phyloP scores from a whole-genome alignment of 768 basidiomycete genomes.

The Tricholoma sp. region DNA sequence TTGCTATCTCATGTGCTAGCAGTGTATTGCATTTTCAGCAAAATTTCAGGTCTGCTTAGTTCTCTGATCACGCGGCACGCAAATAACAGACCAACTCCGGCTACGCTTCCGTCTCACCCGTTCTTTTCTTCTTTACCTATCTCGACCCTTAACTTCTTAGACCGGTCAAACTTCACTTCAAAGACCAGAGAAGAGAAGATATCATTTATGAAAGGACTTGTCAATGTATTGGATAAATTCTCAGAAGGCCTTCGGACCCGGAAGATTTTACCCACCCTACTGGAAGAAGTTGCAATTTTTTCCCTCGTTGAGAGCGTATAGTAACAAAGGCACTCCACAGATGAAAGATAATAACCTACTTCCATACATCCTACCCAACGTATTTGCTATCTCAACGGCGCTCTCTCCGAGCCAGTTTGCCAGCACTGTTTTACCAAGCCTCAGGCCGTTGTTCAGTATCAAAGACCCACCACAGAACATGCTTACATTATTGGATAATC shows the following conservation, averaged over 20 bases:
- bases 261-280: conserved; percentile 85
- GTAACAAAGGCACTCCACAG: conserved; percentile 28
- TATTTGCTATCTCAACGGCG: conserved; percentile 81
- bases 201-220: conserved; percentile 89
- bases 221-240: conserved; percentile 76
- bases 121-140: conserved; percentile 97
- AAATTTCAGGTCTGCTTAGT: conserved; percentile 60
- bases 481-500: conserved; percentile 87
- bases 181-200: conserved; percentile 96
- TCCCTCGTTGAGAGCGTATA: not conserved
- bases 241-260: conserved; percentile 80
- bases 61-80: conserved; percentile 79
- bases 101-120: conserved; percentile 73
- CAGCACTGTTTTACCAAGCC: conserved; percentile 71
- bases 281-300: conserved; percentile 71
- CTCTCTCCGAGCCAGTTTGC: conserved; percentile 81
- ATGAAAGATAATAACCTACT: conserved; percentile 94
- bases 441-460: conserved; percentile 85
- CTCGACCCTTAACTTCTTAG: conserved; percentile 92
- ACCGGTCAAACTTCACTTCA: conserved; percentile 90
- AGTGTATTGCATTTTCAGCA: conserved; percentile 2
- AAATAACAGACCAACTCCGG: conserved; percentile 67
- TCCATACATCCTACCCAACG: conserved; percentile 94
- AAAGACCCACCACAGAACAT: conserved; percentile 98
- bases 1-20: not conserved